phyloP scores from a whole-genome alignment of 257 asterid species.

The Linderniella brevidens region DNA sequence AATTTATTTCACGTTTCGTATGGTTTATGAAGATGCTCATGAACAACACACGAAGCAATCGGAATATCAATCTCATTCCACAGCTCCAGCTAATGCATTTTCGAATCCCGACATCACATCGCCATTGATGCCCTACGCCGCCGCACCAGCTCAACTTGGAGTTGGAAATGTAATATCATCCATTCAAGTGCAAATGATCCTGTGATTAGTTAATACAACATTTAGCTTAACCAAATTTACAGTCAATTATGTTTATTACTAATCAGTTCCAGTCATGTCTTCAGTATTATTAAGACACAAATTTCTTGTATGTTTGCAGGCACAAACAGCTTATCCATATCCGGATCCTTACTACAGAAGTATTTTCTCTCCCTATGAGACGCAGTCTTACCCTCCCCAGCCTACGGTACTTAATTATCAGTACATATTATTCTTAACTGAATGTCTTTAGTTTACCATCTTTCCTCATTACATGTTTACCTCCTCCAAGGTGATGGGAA shows the following conservation, averaged over 20 bases:
- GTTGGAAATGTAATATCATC: constrained; percentile 48
- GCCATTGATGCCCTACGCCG: constrained; percentile 36
- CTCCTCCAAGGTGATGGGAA: constrained; percentile 84
- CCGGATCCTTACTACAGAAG: constrained; percentile 84
- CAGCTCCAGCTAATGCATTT: constrained; percentile 43
- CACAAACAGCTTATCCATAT: constrained; percentile 63
- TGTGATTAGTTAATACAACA: no score
- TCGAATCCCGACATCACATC: constrained; percentile 35
- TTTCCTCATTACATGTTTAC: constrained; percentile 14
- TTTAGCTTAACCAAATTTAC: no score
- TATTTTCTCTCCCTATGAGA: constrained; percentile 71
- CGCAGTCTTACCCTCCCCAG: constrained; percentile 72
- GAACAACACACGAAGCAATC: constrained; percentile 50
- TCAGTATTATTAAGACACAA: no score
- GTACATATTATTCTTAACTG: constrained; percentile 5
- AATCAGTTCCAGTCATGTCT: no score
- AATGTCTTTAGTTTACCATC: not conserved
- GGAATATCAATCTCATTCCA: constrained; percentile 30
- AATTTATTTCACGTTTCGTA: not conserved
- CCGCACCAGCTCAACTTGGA: constrained; percentile 49
- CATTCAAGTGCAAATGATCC: constrained; percentile 6
- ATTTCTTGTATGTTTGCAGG: constrained; percentile 25
- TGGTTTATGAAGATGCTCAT: constrained; percentile 17
- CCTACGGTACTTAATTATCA: constrained; percentile 44
- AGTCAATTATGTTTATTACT: not conserved